Evolutionary conservation across 345 rosid species (phyloP), one percentile per base, ranked within the genome.

Genomic region (Rubroshorea leprosula): DNA sequence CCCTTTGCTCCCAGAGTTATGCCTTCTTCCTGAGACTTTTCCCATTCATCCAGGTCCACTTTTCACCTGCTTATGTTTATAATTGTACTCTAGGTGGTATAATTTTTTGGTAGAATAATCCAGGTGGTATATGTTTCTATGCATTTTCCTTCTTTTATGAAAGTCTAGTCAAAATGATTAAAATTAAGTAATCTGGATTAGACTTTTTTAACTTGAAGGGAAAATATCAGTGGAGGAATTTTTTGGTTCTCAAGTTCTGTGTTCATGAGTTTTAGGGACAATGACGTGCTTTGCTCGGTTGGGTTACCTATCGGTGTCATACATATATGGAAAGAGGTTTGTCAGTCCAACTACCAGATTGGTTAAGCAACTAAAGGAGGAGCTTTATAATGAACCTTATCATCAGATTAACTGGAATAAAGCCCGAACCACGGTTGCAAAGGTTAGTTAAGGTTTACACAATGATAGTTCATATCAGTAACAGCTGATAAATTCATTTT

Each of bases 311-410:
- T 87, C 90, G 0, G 76, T 86, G 78, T 78, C 90, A 0, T 86
- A 86, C 47, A 72, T 86, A 19, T 86, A 86, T 35, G 90, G 95
- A 49, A 86, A 72, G 58, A 76, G 79, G 29, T 87, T 75, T 54
- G 85, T 84, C 29, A 85, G 76, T 39, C 72, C 77, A 2, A 57
- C 79, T 41, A 87, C 85, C 6, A 57, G 65, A 5, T 69, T 80
- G 39, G 53, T 84, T 49, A 45, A 62, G 52, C 57, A 62, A 5
- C 45, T 87, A 27, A 82, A 91, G 23, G 62, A 74, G 38, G 91
- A 84, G 64, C 78, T 88, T 16, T 76, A 76, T 51, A 60, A 49
- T 11, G 69, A 88, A 29, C 78, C 86, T 5, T 88, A 83, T 47
- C 53, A 75, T 46, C 26, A 23, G 45, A 68, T 87, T 21, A 69